These are phyloP conservation scores for Alternaria triticina DNA, from an alignment of 2,329 filamentous ascomycete species.

Conservation along the genomic window DNA sequence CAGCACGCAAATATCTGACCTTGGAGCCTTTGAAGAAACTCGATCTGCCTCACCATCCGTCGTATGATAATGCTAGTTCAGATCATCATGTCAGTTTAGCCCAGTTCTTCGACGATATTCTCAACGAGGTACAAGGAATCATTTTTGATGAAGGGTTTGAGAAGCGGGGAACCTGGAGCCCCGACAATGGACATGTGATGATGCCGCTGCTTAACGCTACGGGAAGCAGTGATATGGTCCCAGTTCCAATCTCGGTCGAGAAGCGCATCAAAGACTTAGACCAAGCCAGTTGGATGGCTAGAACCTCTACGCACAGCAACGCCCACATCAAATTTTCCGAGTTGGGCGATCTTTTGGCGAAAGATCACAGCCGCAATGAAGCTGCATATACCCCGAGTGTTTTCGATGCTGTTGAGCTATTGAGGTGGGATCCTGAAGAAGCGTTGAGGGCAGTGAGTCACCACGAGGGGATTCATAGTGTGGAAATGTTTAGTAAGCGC, in stretches of 20 bases:
- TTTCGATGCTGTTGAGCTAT: conserved; percentile 55
- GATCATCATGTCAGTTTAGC: conserved; percentile 13
- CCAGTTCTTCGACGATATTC: conserved; percentile 23
- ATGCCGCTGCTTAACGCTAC: conserved; percentile 15
- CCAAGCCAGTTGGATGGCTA: conserved; percentile 68
- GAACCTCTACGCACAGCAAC: conserved; percentile 61
- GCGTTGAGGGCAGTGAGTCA: conserved; percentile 28
- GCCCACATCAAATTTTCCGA: conserved; percentile 63
- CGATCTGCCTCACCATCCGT: conserved; percentile 27
- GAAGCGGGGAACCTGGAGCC: conserved; percentile 20
- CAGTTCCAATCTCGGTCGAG: conserved; percentile 20
- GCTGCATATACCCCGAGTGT: conserved; percentile 65
- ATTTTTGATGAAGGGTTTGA: conserved; percentile 24
- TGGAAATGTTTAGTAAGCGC: conserved; percentile 48
- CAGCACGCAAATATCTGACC: conserved; percentile 10
- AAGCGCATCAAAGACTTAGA: conserved; percentile 24
- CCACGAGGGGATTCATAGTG: conserved; percentile 29
- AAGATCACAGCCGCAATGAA: conserved; percentile 64
- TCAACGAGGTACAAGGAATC: conserved; percentile 23
- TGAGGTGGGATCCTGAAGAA: conserved; percentile 51
- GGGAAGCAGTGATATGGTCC: background rate
- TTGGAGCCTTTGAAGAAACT: conserved; percentile 14
- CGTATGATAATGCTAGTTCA: conserved; percentile 4
- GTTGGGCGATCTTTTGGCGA: conserved; percentile 66
- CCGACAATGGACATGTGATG: conserved; percentile 10